Conservation (phyloP, 202 grass and related monocot species). For the Schoenoplectus triqueter region DNA sequence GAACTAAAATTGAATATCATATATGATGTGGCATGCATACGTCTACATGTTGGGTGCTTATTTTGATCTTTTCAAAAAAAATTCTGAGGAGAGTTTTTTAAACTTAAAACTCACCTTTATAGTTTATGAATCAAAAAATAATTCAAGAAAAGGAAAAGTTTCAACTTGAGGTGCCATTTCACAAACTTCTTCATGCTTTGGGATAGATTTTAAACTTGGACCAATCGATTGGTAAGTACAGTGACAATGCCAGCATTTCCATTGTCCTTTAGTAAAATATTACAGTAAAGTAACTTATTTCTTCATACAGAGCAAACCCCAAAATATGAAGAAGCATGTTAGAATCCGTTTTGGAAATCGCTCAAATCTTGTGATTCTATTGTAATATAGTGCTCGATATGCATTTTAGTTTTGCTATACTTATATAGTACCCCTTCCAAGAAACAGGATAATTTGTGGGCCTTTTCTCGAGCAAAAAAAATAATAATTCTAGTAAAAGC, state of each 20-base stretch:
- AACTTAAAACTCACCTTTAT: slow-evolving; percentile 64
- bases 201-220: slow-evolving; percentile 49
- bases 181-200: slow-evolving; percentile 48
- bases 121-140: slow-evolving; percentile 48
- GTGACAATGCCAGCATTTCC: slow-evolving; percentile 83
- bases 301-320: neutral
- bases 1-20: neutral
- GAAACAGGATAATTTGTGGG: slow-evolving; percentile 10
- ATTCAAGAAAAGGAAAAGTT: slow-evolving; percentile 46
- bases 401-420: slow-evolving; percentile 13
- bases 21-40: neutral
- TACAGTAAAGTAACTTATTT: slow-evolving; percentile 11
- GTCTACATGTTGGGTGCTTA: neutral
- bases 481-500: no score
- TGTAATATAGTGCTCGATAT: neutral
- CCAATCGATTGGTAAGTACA: slow-evolving; percentile 63
- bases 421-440: neutral
- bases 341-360: neutral
- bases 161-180: slow-evolving; percentile 43
- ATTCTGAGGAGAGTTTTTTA: neutral
- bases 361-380: neutral
- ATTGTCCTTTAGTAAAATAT: slow-evolving; percentile 76
- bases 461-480: neutral
- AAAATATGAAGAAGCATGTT: neutral
- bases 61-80: slow-evolving; percentile 14